A percentile compares a stretch with the other conserved stretches of the same genome.
phyloP scores from a whole-genome alignment of 2,329 filamentous ascomycete species.

The Fusarium falciforme region DNA sequence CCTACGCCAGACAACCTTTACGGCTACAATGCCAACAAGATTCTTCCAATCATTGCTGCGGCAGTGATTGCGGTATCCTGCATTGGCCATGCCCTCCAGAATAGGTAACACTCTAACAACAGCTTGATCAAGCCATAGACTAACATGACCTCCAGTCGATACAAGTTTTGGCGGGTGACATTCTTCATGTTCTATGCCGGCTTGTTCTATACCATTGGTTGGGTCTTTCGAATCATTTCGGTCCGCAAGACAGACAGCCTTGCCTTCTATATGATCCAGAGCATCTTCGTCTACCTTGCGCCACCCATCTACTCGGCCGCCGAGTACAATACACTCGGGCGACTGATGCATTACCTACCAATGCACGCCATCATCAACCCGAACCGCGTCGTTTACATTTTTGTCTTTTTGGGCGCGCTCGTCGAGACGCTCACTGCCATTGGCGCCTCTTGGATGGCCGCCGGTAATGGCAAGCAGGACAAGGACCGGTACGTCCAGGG shows the following conservation, averaged over 20 bases:
- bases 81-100: slow-evolving; percentile 32
- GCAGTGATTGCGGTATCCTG: slow-evolving; percentile 33
- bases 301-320: slow-evolving; percentile 41
- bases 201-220: slow-evolving; percentile 37
- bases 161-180: slow-evolving; percentile 41
- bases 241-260: slow-evolving; percentile 36
- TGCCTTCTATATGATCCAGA: slow-evolving; percentile 40
- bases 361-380: slow-evolving; percentile 43
- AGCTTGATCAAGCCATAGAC: not conserved
- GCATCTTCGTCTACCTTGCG: slow-evolving; percentile 40
- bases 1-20: slow-evolving; percentile 38
- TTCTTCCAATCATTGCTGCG: slow-evolving; percentile 34
- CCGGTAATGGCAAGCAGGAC: slow-evolving; percentile 53
- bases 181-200: slow-evolving; percentile 44
- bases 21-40: slow-evolving; percentile 40
- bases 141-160: slow-evolving; percentile 23
- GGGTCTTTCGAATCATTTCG: slow-evolving; percentile 35
- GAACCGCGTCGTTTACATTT: slow-evolving; percentile 43
- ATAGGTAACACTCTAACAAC: slow-evolving; percentile 13
- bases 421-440: slow-evolving; percentile 39
- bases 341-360: slow-evolving; percentile 42
- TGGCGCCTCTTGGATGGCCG: slow-evolving; percentile 41
- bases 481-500: slow-evolving; percentile 65
- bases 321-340: slow-evolving; percentile 43
- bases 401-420: slow-evolving; percentile 38